These are phyloP conservation scores for Erythrophleum fordii DNA, from an alignment of 306 rosid species.

Conservation along the genomic window DNA sequence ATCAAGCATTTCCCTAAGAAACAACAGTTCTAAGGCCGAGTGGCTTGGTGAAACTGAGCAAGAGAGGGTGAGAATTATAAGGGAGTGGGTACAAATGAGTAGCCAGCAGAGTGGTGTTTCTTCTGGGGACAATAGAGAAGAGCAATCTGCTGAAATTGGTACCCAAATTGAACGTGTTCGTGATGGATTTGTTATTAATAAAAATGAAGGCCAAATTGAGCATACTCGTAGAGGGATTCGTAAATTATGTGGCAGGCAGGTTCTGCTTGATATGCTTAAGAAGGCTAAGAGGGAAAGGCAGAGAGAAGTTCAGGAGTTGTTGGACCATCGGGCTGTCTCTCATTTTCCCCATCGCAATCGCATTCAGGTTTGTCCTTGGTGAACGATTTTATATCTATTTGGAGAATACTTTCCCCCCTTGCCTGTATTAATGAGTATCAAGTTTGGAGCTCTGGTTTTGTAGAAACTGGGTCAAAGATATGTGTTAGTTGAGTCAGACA, in stretches of 20 bases:
- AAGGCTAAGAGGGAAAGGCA: constrained; percentile 90
- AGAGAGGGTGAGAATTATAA: constrained; percentile 83
- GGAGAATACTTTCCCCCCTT: constrained; percentile 18
- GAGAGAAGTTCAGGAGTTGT: constrained; percentile 78
- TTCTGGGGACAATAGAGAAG: constrained; percentile 64
- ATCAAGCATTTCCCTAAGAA: constrained; percentile 56
- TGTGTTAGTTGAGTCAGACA: constrained; percentile 9
- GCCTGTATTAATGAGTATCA: constrained; percentile 3
- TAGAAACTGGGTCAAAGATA: constrained; percentile 21
- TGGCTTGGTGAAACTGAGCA: constrained; percentile 97
- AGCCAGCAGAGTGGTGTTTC: constrained; percentile 69
- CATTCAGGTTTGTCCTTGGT: constrained; percentile 74
- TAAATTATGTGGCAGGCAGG: constrained; percentile 89
- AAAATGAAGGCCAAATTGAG: constrained; percentile 60
- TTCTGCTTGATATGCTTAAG: constrained; percentile 90
- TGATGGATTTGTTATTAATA: constrained; percentile 66
- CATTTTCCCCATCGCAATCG: constrained; percentile 93
- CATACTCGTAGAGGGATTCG: constrained; percentile 73
- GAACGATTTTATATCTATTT: neutral
- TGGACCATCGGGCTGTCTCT: constrained; percentile 74
- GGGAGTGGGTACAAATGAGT: constrained; percentile 93
- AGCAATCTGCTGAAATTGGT: constrained; percentile 64
- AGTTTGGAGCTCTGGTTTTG: constrained; percentile 15
- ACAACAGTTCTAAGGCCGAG: constrained; percentile 61
- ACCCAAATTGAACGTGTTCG: constrained; percentile 67